These are phyloP conservation scores for Inga oerstediana DNA, from an alignment of 306 rosid species.

Conservation along the genomic window DNA sequence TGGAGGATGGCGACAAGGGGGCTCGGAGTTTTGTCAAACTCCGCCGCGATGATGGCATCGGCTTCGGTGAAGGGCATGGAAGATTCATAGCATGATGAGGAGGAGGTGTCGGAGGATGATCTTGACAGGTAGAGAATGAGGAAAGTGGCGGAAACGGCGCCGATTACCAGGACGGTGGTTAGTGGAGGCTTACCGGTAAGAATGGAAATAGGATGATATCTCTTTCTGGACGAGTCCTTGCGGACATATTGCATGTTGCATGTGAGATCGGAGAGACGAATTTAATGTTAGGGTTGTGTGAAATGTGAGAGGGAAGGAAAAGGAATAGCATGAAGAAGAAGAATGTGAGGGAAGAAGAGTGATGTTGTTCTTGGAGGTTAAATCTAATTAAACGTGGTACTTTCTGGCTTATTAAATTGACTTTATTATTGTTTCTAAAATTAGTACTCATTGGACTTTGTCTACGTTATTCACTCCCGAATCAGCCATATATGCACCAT, in stretches of 20 bases:
- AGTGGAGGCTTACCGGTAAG: conserved; percentile 32
- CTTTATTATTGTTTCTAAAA: conserved; percentile 23
- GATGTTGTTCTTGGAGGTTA: conserved; percentile 11
- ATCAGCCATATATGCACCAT: no score
- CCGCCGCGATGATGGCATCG: conserved; percentile 1
- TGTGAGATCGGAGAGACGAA: no score
- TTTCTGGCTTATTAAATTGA: conserved; percentile 5
- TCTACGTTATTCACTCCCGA: not conserved
- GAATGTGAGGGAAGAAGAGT: not conserved
- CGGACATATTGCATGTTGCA: not conserved
- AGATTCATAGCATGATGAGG: conserved; percentile 32
- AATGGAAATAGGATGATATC: conserved; percentile 7
- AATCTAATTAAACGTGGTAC: conserved; percentile 15
- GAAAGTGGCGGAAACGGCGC: conserved; percentile 33
- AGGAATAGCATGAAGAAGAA: no score
- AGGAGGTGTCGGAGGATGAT: not conserved
- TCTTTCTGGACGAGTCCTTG: conserved; percentile 35
- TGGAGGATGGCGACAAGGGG: conserved; percentile 68
- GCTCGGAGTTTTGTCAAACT: conserved; percentile 31
- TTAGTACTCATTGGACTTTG: not conserved
- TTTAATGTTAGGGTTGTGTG: no score
- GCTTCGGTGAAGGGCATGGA: not conserved
- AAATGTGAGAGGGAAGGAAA: no score
- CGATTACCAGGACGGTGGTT: conserved; percentile 20
- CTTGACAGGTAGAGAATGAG: conserved; percentile 37